Evolutionary conservation across 169 alveolate genomes (phyloP), one percentile per base, ranked within the genome.

Genomic region (Plasmodium reichenowi): DNA sequence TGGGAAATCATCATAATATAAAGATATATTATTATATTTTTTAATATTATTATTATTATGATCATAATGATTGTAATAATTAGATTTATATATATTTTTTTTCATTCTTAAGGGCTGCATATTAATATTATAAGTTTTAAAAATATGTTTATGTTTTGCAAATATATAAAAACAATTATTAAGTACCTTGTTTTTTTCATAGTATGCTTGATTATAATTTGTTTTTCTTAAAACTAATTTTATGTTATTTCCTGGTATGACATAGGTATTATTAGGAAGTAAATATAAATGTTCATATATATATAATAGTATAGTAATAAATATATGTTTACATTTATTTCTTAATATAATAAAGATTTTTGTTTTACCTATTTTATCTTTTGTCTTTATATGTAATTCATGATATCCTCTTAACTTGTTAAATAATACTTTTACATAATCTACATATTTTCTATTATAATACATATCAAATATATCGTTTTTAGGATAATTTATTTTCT

Each of bases 261-360:
- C 48, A 43, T 78, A 32, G n/a, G 38, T n/a, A 38, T 63, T 68
- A 70, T 78, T 29, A 4, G 89, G 89, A 15, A 78, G 38, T 59
- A 78, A 52, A 20, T 48, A 26, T 7, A 64, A 47, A 48, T 22
- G 15, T 70, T 78, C 89, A 45, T 78, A 64, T 38, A 78, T 71
- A 64, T 24, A 52, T 2, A 78, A 66, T 26, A 58, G 47, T 2
- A 24, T 38, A 43, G 32, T 43, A 38, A 64, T 64, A 78, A 78
- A 78, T 13, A 78, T 66, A 43, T 56, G 26, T 56, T 64, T 78
- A 54, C 89, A 78, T 24, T 64, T 78, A 71, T 78, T 78, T 5
- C 12, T 56, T 64, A 78, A 17, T 4, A 20, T 47, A 50, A 78
- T 32, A 45, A 66, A 22, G 22, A 78, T 17, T 52, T 58, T 78